Conservation (phyloP, 2,329 filamentous ascomycete genomes). For the Colletotrichum kahawae region DNA sequence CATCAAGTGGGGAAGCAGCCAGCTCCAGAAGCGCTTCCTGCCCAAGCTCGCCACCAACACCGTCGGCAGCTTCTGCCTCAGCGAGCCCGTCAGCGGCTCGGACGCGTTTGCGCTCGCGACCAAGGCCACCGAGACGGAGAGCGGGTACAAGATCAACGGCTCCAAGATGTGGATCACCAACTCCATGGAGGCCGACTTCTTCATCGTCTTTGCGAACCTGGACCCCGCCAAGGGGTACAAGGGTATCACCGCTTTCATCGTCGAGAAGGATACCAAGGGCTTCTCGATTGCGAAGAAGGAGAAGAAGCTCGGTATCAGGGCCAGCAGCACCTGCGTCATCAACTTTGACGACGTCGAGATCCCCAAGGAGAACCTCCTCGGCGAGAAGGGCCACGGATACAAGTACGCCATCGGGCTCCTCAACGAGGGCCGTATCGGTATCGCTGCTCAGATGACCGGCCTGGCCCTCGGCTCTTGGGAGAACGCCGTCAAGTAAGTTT, state of each 20-base stretch:
- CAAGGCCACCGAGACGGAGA: conserved; percentile 81
- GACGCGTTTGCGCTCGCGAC: conserved; percentile 96
- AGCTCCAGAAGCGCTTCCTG: conserved; percentile 83
- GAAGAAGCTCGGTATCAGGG: conserved; percentile 98
- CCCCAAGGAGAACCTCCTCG: conserved; percentile 85
- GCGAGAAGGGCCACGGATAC: conserved; percentile 90
- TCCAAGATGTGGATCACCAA: conserved; percentile 99
- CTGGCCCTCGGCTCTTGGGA: conserved; percentile 93
- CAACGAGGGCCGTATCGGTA: conserved; percentile 97
- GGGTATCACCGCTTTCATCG: conserved; percentile 94
- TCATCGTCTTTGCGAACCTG: conserved; percentile 97
- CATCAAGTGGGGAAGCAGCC: conserved; percentile 79
- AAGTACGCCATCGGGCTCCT: conserved; percentile 95
- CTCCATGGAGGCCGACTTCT: conserved; percentile 89
- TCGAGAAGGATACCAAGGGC: conserved; percentile 87
- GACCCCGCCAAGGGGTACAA: conserved; percentile 93
- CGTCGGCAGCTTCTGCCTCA: conserved; percentile 91
- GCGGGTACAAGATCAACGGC: conserved; percentile 86
- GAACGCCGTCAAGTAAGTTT: conserved; percentile 78
- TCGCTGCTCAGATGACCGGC: conserved; percentile 98
- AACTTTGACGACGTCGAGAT: conserved; percentile 97
- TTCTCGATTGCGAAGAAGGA: conserved; percentile 99
- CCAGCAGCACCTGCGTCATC: conserved; percentile 94
- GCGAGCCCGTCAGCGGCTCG: conserved; percentile 89
- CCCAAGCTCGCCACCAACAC: conserved; percentile 90